Evolutionary conservation across 1,284 basidiomycete genomes (phyloP).

Genomic region (Malassezia nana): DNA sequence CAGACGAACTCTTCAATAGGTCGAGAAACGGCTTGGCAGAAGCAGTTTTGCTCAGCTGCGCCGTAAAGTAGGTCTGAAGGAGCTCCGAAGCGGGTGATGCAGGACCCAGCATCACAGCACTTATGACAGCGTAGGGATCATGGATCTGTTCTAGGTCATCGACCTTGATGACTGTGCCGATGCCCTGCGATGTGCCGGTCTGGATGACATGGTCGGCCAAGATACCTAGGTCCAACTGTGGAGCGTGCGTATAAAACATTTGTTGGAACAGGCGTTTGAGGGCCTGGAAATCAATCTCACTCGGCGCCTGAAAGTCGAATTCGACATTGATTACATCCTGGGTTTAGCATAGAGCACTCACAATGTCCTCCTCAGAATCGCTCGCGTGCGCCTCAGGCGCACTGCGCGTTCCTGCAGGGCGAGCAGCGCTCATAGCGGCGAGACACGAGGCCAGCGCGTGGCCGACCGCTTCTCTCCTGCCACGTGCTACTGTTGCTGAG

Average conservation of each 20-base stretch:
- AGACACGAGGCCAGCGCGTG: background rate
- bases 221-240: conserved; percentile 27
- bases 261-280: conserved; percentile 42
- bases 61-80: conserved; percentile 19
- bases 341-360: background rate
- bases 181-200: conserved; percentile 19
- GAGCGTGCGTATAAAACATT: conserved; percentile 44
- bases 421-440: background rate
- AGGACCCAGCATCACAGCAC: conserved; percentile 23
- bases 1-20: conserved; percentile 20
- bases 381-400: background rate
- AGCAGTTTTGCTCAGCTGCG: conserved; percentile 20
- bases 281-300: conserved; percentile 37
- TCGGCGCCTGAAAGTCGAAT: conserved; percentile 40
- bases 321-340: conserved; percentile 43
- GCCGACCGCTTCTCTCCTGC: background rate
- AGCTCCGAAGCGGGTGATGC: conserved; percentile 1
- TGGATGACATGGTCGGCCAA: conserved; percentile 30
- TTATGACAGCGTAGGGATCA: conserved; percentile 44
- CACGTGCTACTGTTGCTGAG: background rate
- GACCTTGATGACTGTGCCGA: conserved; percentile 43
- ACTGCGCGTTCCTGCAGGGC: background rate
- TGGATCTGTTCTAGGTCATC: conserved; percentile 37
- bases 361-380: conserved; percentile 11
- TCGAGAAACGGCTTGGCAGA: conserved; percentile 24